Conservation (phyloP, 2,329 filamentous ascomycete genomes). For the Fusarium penzigii region DNA sequence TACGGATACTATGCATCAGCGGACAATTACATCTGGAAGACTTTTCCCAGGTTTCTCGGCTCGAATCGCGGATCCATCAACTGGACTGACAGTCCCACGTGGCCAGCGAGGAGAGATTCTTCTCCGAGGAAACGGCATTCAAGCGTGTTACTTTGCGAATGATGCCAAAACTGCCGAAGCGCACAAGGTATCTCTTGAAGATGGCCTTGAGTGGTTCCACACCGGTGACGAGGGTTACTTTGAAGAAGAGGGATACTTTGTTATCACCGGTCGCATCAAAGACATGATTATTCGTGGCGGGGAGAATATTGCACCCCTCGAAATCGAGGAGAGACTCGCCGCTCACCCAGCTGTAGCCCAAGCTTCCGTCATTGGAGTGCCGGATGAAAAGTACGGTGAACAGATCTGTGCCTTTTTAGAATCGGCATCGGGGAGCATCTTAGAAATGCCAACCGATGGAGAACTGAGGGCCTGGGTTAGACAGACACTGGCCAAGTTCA, state of each 20-base stretch:
- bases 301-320: slow-evolving; percentile 85
- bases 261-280: slow-evolving; percentile 81
- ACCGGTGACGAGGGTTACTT: slow-evolving; percentile 83
- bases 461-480: slow-evolving; percentile 58
- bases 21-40: neutral
- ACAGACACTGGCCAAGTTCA: slow-evolving; percentile 28
- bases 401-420: slow-evolving; percentile 73
- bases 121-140: neutral
- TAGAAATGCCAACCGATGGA: slow-evolving; percentile 39
- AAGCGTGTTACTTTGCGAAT: neutral
- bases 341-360: slow-evolving; percentile 67
- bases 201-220: slow-evolving; percentile 64
- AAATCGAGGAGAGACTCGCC: slow-evolving; percentile 79
- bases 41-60: neutral
- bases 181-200: neutral
- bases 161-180: neutral
- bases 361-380: slow-evolving; percentile 74
- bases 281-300: slow-evolving; percentile 86
- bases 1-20: neutral
- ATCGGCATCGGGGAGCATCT: neutral
- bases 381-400: slow-evolving; percentile 76
- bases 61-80: neutral
- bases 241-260: slow-evolving; percentile 73
- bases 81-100: neutral
- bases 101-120: neutral